phyloP scores from a whole-genome alignment of 148 eudicot genomes.

The Nyssa sinensis region DNA sequence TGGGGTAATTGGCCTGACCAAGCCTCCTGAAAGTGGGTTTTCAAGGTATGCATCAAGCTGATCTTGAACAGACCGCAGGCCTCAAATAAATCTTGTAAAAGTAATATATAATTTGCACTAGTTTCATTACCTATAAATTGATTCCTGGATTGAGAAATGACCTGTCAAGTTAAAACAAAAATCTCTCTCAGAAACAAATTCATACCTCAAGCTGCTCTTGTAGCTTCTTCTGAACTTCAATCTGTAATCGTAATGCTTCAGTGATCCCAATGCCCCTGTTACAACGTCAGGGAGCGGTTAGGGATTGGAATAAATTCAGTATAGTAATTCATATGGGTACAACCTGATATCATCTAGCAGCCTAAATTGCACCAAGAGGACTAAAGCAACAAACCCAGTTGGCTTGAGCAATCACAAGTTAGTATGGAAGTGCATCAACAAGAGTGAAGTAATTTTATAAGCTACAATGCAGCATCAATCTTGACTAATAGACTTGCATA shows the following conservation, averaged over 20 bases:
- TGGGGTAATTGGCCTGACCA: background rate
- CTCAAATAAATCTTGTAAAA: background rate
- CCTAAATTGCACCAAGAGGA: conserved; percentile 11
- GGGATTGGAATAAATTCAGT: background rate
- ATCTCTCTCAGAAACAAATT: background rate
- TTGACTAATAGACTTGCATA: background rate
- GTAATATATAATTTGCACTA: background rate
- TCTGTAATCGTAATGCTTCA: conserved; percentile 85
- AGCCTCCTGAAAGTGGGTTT: background rate
- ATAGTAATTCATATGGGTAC: background rate
- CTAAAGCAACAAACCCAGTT: background rate
- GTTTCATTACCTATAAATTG: background rate
- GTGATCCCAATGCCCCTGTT: conserved; percentile 88
- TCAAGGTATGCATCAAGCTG: background rate
- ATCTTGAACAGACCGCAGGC: background rate
- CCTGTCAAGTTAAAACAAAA: background rate
- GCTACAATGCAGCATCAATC: background rate
- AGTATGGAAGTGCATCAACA: background rate
- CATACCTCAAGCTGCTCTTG: conserved; percentile 98
- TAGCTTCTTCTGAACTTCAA: conserved; percentile 93
- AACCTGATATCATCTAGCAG: background rate
- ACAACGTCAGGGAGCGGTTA: conserved; percentile 15
- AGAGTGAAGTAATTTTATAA: background rate
- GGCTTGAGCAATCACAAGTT: background rate
- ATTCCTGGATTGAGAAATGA: background rate